phyloP scores from a whole-genome alignment of 2,329 filamentous ascomycete species.

The Sarocladiaceae sp. region DNA sequence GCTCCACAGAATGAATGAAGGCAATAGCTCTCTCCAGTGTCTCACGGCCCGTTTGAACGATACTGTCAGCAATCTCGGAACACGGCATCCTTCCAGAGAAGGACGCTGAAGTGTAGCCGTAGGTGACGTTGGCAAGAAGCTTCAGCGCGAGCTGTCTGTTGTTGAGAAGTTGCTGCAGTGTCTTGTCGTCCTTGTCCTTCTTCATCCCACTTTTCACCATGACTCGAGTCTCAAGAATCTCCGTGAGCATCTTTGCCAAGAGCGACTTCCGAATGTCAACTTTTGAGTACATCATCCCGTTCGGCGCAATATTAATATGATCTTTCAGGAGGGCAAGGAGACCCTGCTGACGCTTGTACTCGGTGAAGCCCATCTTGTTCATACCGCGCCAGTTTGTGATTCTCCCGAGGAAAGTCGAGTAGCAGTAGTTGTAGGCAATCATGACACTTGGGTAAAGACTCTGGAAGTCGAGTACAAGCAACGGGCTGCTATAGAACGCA shows the following conservation, averaged over 20 bases:
- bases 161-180: conserved; percentile 81
- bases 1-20: conserved; percentile 79
- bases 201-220: conserved; percentile 99
- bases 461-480: conserved; percentile 93
- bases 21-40: conserved; percentile 93
- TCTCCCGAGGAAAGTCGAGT: conserved; percentile 90
- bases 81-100: conserved; percentile 98
- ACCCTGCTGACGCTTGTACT: conserved; percentile 74
- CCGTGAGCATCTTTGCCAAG: conserved; percentile 91
- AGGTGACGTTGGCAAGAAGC: conserved; percentile 96
- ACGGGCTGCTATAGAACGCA: conserved; percentile 84
- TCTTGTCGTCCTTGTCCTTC: conserved; percentile 80
- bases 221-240: conserved; percentile 91
- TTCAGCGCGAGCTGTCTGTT: conserved; percentile 93
- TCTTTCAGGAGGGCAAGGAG: conserved; percentile 76
- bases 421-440: conserved; percentile 99
- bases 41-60: conserved; percentile 92
- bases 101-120: conserved; percentile 94
- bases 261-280: conserved; percentile 82
- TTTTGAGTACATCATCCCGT: conserved; percentile 94
- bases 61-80: conserved; percentile 95
- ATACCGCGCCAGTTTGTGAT: conserved; percentile 83
- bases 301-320: conserved; percentile 87
- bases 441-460: conserved; percentile 95
- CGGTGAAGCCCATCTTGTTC: conserved; percentile 91